Base-by-base conservation (phyloP, 768 basidiomycete species). In the Rhodocollybia butyracea region DNA sequence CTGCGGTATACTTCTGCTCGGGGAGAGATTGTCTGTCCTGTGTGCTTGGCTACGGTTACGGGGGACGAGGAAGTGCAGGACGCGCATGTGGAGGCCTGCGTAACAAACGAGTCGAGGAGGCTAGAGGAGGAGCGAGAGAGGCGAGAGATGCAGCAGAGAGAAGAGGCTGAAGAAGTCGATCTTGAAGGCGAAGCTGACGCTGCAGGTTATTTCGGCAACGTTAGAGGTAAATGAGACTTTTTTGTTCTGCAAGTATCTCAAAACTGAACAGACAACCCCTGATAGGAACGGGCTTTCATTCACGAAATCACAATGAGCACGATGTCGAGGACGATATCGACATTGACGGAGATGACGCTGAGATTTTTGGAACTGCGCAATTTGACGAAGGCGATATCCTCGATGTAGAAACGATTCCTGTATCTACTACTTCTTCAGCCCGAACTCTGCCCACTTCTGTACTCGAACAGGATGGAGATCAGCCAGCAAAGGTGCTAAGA, bases 251-350 rank as follows among this genome's bases (percentile, higher is more conserved):
- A 8, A 13, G 15, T 17, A 31, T 7, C 21, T 34, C 34, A 34
- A 36, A 10, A 22, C 48, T 39, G 19, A n/a, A n/a, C n/a, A n/a
- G n/a, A n/a, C n/a, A n/a, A n/a, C n/a, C n/a, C n/a, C n/a, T 57
- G n/a, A 24, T 58, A 86, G 89, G 88, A 12, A 80, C 82, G 6
- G 91, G 91, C n/a, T 89, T 91, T 65, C 77, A 82, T 55, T 76
- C 83, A 8, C 83, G 87, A 38, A 73, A 82, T 57, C 71, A 70
- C 24, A 66, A 75, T n/a, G 73, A 78, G 17, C 71, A 77, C 57
- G 89, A 91, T 56, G 77, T 88, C 2, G 91, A 93, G 29, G 89
- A 88, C 17, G 90, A 91, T 43, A 75, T 92, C 10, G 91, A 93
- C 55, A 73, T 91, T 10, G 90, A 91, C 55, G 89, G 90, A 2